A percentile compares a stretch with the other conserved stretches of the same genome.
Evolutionary conservation across 768 basidiomycete genomes (phyloP).

Genomic region (Piloderma croceum): DNA sequence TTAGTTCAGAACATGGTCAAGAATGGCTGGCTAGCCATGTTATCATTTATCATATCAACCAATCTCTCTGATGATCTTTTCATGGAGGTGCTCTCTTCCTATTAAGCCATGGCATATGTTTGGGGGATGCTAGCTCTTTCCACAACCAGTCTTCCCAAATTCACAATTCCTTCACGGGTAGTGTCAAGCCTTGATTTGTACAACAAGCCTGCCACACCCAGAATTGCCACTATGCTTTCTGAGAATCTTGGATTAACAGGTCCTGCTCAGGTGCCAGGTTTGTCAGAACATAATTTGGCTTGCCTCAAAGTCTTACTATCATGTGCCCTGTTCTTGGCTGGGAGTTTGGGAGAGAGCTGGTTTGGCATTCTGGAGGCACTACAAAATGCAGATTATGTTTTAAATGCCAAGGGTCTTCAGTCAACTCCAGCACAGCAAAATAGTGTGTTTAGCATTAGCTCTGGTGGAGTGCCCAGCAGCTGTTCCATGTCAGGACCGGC

Average conservation of each 20-base stretch:
- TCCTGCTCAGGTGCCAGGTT: constrained; percentile 54
- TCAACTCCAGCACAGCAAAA: constrained; percentile 26
- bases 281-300: constrained; percentile 86
- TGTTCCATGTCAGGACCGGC: constrained; percentile 42
- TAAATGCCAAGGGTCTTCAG: constrained; percentile 54
- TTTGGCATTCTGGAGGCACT: constrained; percentile 84
- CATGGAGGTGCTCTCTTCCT: constrained; percentile 74
- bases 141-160: constrained; percentile 85
- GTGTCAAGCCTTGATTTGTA: constrained; percentile 76
- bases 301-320: constrained; percentile 81
- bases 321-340: constrained; percentile 75
- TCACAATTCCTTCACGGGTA: constrained; percentile 85
- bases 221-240: constrained; percentile 52
- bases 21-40: constrained; percentile 84
- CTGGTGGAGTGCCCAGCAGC: constrained; percentile 24
- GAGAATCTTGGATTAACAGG: constrained; percentile 62
- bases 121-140: constrained; percentile 82
- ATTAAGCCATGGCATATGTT: constrained; percentile 81
- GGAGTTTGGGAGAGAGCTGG: constrained; percentile 87
- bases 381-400: constrained; percentile 92
- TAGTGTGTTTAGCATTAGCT: constrained; percentile 28
- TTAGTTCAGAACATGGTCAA: constrained; percentile 76
- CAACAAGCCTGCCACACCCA: constrained; percentile 51
- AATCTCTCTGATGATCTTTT: constrained; percentile 92
- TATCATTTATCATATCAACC: constrained; percentile 85